A percentile compares a stretch with the other conserved stretches of the same genome.
These are phyloP conservation scores for Yarrowia galli DNA, from an alignment of 1,139 yeast species.

Conservation along the genomic window DNA sequence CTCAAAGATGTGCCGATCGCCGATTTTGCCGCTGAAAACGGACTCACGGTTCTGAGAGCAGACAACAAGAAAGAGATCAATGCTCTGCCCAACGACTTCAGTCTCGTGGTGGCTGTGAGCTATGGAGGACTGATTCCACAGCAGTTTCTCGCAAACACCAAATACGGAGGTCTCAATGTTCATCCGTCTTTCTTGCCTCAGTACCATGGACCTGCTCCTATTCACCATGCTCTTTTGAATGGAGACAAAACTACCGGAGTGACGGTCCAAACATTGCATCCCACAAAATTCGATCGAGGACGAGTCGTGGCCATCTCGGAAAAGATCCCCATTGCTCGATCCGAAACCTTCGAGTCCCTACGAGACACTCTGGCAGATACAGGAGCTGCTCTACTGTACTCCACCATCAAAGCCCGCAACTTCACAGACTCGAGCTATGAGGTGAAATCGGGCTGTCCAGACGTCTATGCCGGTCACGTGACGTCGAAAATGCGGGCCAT, in stretches of 20 bases:
- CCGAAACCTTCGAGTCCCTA: constrained; percentile 53
- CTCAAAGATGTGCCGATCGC: constrained; percentile 66
- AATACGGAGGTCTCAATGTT: constrained; percentile 80
- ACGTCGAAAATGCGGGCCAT: constrained; percentile 25
- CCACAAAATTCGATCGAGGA: constrained; percentile 85
- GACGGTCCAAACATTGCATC: constrained; percentile 88
- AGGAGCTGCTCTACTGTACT: constrained; percentile 67
- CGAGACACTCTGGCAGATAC: constrained; percentile 59
- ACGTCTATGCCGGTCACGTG: constrained; percentile 58
- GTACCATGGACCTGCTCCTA: constrained; percentile 89
- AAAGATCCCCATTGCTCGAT: constrained; percentile 51
- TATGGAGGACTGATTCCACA: constrained; percentile 83
- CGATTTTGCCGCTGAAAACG: constrained; percentile 51
- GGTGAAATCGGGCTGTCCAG: constrained; percentile 47
- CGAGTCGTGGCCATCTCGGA: constrained; percentile 67
- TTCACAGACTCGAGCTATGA: constrained; percentile 47
- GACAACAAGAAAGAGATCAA: constrained; percentile 65
- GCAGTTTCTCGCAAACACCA: constrained; percentile 57
- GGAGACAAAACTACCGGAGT: constrained; percentile 76
- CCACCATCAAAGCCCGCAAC: constrained; percentile 54
- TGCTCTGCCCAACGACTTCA: constrained; percentile 53
- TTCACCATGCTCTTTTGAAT: constrained; percentile 78
- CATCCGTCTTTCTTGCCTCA: constrained; percentile 91
- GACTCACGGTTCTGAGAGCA: constrained; percentile 60
- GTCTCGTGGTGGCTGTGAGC: constrained; percentile 85